These are phyloP conservation scores for Oryza meyeriana DNA, from an alignment of 176 grass and related monocot species.

Conservation along the genomic window DNA sequence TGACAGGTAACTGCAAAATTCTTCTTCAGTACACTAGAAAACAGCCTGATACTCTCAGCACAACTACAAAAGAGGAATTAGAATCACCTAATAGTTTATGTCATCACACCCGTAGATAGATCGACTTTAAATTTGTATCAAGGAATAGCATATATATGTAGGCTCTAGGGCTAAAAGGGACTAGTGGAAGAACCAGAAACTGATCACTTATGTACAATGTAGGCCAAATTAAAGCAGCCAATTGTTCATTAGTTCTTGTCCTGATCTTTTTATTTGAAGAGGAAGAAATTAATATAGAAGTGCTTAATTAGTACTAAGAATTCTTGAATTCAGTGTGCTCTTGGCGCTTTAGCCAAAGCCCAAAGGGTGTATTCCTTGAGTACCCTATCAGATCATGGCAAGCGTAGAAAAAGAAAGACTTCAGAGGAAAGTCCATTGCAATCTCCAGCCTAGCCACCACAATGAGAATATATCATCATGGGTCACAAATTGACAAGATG, in stretches of 20 bases:
- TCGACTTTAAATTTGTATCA: constrained; percentile 20
- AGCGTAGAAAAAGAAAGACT: background rate
- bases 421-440: background rate
- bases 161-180: constrained; percentile 36
- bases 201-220: constrained; percentile 33
- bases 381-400: constrained; percentile 38
- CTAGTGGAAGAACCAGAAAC: constrained; percentile 49
- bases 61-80: constrained; percentile 19
- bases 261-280: constrained; percentile 20
- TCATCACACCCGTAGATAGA: constrained; percentile 28
- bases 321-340: constrained; percentile 43
- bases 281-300: constrained; percentile 17
- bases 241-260: background rate
- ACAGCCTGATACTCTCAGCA: constrained; percentile 38
- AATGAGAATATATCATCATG: constrained; percentile 19
- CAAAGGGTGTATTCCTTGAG: constrained; percentile 36
- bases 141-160: constrained; percentile 44
- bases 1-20: constrained; percentile 48
- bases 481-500: background rate
- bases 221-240: constrained; percentile 8
- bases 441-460: background rate
- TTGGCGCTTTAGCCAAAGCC: constrained; percentile 29
- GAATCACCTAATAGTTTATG: constrained; percentile 36
- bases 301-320: constrained; percentile 58
- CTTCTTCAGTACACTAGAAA: constrained; percentile 16